A percentile compares a stretch with the other conserved stretches of the same genome.
Evolutionary conservation across 441 rosid species (phyloP).

Genomic region (Gossypium gossypioides): DNA sequence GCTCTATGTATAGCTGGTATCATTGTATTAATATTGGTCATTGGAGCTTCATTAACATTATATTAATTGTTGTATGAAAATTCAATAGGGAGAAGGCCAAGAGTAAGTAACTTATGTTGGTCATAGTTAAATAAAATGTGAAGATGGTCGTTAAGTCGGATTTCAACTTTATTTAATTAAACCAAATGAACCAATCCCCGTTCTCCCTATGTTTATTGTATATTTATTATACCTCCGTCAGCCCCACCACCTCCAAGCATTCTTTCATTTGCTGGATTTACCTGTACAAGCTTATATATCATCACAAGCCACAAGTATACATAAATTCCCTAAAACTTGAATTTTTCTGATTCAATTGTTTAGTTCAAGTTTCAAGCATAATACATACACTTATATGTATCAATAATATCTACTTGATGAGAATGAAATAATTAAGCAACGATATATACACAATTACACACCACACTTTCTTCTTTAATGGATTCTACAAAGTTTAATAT

Average conservation of each 20-base stretch:
- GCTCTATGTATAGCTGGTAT: constrained; percentile 21
- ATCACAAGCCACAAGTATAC: not conserved
- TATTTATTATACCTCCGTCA: constrained; percentile 44
- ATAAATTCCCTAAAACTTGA: no score
- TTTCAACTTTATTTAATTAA: no score
- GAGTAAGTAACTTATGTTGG: not conserved
- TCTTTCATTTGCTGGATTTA: not conserved
- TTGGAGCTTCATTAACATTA: not conserved
- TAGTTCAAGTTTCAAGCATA: no score
- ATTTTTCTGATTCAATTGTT: no score
- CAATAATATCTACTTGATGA: not conserved
- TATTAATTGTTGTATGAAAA: not conserved
- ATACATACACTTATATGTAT: no score
- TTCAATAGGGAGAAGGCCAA: not conserved
- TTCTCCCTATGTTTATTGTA: no score
- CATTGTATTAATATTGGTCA: not conserved
- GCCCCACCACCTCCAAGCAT: not conserved
- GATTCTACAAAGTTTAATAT: not conserved
- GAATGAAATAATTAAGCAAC: not conserved
- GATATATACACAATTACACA: no score
- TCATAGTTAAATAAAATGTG: not conserved
- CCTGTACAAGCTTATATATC: not conserved
- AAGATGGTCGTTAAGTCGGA: no score
- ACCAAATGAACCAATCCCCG: no score
- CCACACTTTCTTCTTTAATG: not conserved